Percentiles rank a stretch among this genome's conserved stretches.
Conservation (phyloP, 2,329 filamentous ascomycete genomes). For the Phaeoacremonium minimum region DNA sequence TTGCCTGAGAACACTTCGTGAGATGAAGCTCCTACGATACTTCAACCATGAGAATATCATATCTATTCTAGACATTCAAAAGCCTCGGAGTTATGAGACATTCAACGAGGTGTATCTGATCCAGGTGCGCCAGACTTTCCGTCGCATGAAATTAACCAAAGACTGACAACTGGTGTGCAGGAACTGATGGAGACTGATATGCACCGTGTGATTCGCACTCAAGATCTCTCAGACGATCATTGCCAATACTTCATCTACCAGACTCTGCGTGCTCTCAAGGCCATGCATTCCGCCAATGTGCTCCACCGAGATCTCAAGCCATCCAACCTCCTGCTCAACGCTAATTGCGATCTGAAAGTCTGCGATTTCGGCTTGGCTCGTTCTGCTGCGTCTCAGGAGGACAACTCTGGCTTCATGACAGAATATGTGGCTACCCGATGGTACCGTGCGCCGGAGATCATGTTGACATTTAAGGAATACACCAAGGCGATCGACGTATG, state of each 20-base stretch:
- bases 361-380: slow-evolving; percentile 96
- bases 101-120: slow-evolving; percentile 99
- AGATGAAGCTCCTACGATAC: slow-evolving; percentile 98
- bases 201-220: slow-evolving; percentile 97
- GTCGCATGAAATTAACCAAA: slow-evolving; percentile 98
- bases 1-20: slow-evolving; percentile 89
- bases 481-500: slow-evolving; percentile 99
- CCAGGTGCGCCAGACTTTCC: slow-evolving; percentile 77
- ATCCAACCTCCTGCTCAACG: slow-evolving; percentile 93
- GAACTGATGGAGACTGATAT: slow-evolving; percentile 99
- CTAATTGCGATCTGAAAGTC: slow-evolving; percentile 98
- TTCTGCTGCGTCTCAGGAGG: slow-evolving; percentile 93
- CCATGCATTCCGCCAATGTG: slow-evolving; percentile 98
- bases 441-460: slow-evolving; percentile 99
- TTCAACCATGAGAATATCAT: slow-evolving; percentile 99
- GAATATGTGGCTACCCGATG: slow-evolving; percentile 99
- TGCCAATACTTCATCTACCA: slow-evolving; percentile 99
- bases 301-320: slow-evolving; percentile 96
- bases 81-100: slow-evolving; percentile 89
- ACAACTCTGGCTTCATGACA: slow-evolving; percentile 99
- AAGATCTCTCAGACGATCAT: slow-evolving; percentile 97
- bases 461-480: slow-evolving; percentile 99
- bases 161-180: slow-evolving; percentile 54
- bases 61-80: slow-evolving; percentile 98
- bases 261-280: slow-evolving; percentile 93